Conservation (phyloP, 768 basidiomycete species). For the Calocybe cyanea region DNA sequence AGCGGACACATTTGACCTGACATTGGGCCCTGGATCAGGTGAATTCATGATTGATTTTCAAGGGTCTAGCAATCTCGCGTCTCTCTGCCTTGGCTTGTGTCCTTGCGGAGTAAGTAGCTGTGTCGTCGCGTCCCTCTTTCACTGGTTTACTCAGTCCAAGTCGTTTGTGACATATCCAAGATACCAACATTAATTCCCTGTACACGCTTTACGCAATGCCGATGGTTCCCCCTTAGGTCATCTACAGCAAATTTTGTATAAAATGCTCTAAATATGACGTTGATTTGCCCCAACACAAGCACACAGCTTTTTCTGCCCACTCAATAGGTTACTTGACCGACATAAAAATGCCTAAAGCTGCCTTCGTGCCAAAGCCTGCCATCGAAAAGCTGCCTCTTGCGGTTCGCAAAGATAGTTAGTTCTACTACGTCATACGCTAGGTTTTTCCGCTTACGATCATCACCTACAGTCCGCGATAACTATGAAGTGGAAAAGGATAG, state of each 20-base stretch:
- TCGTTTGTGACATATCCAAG: slow-evolving; percentile 6
- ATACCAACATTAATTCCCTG: neutral
- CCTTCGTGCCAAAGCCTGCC: slow-evolving; percentile 17
- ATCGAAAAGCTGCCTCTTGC: slow-evolving; percentile 21
- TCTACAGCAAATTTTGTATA: neutral
- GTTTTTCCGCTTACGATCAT: neutral
- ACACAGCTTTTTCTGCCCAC: neutral
- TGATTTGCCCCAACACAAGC: neutral
- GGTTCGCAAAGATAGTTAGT: slow-evolving; percentile 20
- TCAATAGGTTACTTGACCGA: neutral
- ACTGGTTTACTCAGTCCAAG: too few species aligned
- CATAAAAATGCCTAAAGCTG: slow-evolving; percentile 11
- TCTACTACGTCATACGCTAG: neutral
- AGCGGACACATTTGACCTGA: too few species aligned
- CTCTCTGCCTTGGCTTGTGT: too few species aligned
- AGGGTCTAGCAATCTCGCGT: too few species aligned
- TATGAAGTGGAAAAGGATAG: slow-evolving; percentile 33
- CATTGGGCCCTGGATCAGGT: too few species aligned
- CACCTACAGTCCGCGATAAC: slow-evolving; percentile 36
- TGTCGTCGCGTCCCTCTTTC: too few species aligned
- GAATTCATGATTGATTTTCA: too few species aligned
- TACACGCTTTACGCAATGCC: neutral
- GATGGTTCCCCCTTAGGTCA: neutral
- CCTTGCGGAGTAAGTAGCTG: too few species aligned
- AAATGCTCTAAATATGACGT: neutral